Evolutionary conservation across 768 basidiomycete genomes (phyloP), one percentile per base, ranked within the genome.

Genomic region (Russula sp.): DNA sequence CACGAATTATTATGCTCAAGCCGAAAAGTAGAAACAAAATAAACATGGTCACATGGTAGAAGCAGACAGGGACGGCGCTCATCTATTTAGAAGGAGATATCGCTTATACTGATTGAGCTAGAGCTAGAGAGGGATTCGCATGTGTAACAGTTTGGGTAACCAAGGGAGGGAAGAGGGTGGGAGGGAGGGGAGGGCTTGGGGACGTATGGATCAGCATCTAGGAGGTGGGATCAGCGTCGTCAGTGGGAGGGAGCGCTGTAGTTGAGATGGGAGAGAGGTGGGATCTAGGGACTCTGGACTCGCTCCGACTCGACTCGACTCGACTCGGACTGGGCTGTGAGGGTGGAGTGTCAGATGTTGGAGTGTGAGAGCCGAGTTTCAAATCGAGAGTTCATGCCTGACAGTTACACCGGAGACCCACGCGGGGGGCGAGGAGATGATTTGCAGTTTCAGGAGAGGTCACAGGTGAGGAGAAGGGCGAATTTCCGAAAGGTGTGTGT

Each of bases 21-120:
- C 25, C 25, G 25, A 29, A 29, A 29, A 29, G 25, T 29, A 29
- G 3, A 29, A 29, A 29, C 3, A 38, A 25, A 42, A 54, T 29
- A 32, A 22, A 18, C 35, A 25, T 22, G 55, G n/a, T 55, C 54
- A 56, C 43, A 56, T 46, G 55, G 55, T n/a, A 42, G 11, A 32
- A 10, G 41, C 38, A 36, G 45, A 20, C 20, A 14, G 35, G 45
- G 36, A 35, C 3, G 10, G 16, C 13, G 39, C 18, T 38, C n/a
- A 18, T 42, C 57, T 16, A 25, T 32, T 41, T 58, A 41, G 47
- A 58, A 58, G 49, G 57, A 34, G 57, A 58, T 58, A 58, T 50
- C 39, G 48, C 48, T 29, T 58, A n/a, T 58, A 57, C 16, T 32
- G 22, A 36, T 18, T 16, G 16, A 22, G 32, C 9, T 16, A 20